These are phyloP conservation scores for Chlamydomonas eustigma DNA, from an alignment of 139 green algal species.

Conservation along the genomic window DNA sequence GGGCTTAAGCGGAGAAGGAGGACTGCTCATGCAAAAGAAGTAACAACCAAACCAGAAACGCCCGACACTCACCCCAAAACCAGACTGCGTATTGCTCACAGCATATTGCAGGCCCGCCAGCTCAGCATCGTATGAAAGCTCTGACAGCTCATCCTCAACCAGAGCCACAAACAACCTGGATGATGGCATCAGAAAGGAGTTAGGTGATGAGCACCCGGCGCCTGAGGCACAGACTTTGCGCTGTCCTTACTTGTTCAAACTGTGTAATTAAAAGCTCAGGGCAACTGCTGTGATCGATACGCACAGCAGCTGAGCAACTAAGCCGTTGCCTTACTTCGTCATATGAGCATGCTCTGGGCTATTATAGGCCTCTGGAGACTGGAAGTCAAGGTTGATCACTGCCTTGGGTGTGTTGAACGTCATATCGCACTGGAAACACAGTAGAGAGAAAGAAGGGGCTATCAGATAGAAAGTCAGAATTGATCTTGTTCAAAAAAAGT, in stretches of 20 bases:
- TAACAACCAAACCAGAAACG: neutral
- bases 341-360: conserved; percentile 1
- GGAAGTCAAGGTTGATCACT: conserved; percentile 55
- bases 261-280: too few species aligned
- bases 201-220: neutral
- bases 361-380: conserved; percentile 33
- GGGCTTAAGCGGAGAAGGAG: too few species aligned
- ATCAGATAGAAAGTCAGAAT: neutral
- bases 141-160: conserved; percentile 76
- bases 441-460: neutral
- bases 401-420: conserved; percentile 56
- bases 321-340: neutral
- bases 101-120: conserved; percentile 72
- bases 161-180: conserved; percentile 66
- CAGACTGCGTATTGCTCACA: conserved; percentile 31
- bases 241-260: too few species aligned
- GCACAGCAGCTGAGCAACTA: too few species aligned
- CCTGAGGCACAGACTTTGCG: too few species aligned
- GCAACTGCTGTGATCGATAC: too few species aligned
- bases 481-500: too few species aligned
- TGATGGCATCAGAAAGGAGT: neutral
- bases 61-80: conserved; percentile 32
- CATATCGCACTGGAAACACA: conserved; percentile 26
- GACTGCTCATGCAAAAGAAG: neutral
- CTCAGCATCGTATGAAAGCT: conserved; percentile 81